Conservation (phyloP, 1,139 yeast genomes). For the Kodamaea plutei region DNA sequence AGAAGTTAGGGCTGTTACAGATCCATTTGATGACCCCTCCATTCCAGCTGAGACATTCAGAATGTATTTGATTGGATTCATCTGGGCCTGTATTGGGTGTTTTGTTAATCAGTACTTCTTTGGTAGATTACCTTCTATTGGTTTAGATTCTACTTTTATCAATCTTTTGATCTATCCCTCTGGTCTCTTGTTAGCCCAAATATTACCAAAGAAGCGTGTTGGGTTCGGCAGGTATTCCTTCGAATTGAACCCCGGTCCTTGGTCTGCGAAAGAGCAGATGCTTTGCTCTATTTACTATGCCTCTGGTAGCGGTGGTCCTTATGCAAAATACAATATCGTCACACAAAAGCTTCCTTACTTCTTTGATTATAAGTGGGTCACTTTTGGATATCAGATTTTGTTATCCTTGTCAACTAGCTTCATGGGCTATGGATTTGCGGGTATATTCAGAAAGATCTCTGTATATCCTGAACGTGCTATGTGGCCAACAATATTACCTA, state of each 20-base stretch:
- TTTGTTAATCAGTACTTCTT: conserved; percentile 56
- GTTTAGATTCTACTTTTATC: conserved; percentile 42
- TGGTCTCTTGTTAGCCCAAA: conserved; percentile 33
- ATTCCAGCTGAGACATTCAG: conserved; percentile 53
- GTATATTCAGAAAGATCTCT: conserved; percentile 15
- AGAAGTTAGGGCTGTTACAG: conserved; percentile 57
- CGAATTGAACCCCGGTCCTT: conserved; percentile 21
- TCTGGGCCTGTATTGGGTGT: conserved; percentile 54
- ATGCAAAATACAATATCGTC: conserved; percentile 14
- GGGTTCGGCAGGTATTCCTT: conserved; percentile 13
- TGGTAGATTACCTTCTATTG: conserved; percentile 50
- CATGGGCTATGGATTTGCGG: conserved; percentile 21
- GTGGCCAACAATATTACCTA: conserved; percentile 17
- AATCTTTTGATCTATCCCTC: conserved; percentile 59
- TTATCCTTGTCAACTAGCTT: conserved; percentile 15
- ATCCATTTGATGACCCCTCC: conserved; percentile 47
- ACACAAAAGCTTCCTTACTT: conserved; percentile 13
- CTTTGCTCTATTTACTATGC: conserved; percentile 15
- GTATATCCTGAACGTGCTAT: conserved; percentile 13
- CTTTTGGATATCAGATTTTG: conserved; percentile 14
- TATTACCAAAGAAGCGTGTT: conserved; percentile 20
- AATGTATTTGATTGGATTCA: conserved; percentile 49
- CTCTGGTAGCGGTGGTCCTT: conserved; percentile 10
- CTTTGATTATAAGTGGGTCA: conserved; percentile 14
- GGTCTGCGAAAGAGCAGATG: conserved; percentile 21